Evolutionary conservation across 306 rosid species (phyloP).

Genomic region (Urtica urens): DNA sequence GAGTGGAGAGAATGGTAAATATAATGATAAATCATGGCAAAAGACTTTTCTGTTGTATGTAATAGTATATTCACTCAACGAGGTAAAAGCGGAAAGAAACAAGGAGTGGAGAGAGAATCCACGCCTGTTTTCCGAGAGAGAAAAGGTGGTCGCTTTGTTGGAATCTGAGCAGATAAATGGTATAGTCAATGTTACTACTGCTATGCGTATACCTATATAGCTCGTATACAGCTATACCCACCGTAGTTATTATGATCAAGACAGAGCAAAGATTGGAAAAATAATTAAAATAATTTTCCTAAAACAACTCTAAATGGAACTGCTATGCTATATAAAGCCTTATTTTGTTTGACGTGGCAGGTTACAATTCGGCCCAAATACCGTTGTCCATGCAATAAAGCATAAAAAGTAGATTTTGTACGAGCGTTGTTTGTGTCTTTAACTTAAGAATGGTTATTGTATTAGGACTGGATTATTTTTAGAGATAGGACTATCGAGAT

Average conservation of each 20-base stretch:
- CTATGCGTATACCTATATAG: neutral
- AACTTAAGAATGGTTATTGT: no score
- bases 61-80: conserved; percentile 9
- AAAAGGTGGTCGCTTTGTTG: conserved; percentile 27
- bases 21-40: conserved; percentile 13
- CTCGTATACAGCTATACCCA: neutral
- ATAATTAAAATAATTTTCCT: no score
- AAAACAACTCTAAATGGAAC: no score
- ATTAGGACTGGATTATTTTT: no score
- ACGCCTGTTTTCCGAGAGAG: conserved; percentile 49
- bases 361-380: conserved; percentile 10
- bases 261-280: neutral
- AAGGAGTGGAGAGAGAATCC: conserved; percentile 28
- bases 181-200: neutral
- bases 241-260: neutral
- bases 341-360: conserved; percentile 22
- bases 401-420: no score
- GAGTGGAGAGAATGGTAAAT: neutral
- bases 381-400: neutral
- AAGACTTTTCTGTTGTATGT: conserved; percentile 4
- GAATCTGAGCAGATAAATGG: neutral
- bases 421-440: no score
- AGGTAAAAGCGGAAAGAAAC: neutral
- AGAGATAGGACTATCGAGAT: no score
- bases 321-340: no score